Base-by-base conservation (phyloP, 768 basidiomycete species). In the Atractiella rhizophila region DNA sequence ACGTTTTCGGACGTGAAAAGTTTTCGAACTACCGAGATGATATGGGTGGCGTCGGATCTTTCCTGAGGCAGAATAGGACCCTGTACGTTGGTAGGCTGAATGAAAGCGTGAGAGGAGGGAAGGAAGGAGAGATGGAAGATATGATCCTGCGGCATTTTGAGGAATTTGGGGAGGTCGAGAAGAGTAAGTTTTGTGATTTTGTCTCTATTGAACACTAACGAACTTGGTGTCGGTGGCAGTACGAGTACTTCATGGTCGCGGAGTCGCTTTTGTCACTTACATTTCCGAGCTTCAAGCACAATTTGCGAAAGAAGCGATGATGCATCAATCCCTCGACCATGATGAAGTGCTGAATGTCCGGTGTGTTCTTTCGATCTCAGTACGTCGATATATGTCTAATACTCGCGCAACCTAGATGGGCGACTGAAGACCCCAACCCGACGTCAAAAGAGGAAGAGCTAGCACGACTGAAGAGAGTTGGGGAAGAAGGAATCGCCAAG, bases 291-390 rank as follows among this genome's bases (percentile, higher is more conserved):
- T 76, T 36, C 63, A 73, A 51, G 91, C 81, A 4, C 80, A 85
- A 54, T 98, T 98, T 56, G 91, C 91, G 15, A 91, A 91, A 57
- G 91, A 98, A 58, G 72, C 88, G 1, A 98, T 98, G 91, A 82
- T 88, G 13, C 86, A 86, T 59, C 91, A 98, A 60, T 85, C 80
- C 15, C 66, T 96, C 48, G 91, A 96, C 56, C 78, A 82, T 52
- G 86, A 91, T 56, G 91, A 98, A 55, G 85, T 94, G 46, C 68
- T 96, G 45, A 98, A 98, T 59, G 85, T 96, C 39, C 75, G 88
- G 60, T 62, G 16, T 39, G 62, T 54, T 27, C n/a, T n/a, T n/a
- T n/a, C n/a, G n/a, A n/a, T 32, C 38, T 31, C 40, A 2, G 10
- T 35, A 1, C 28, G 25, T 23, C 25, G 23, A 13, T 30, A 4